Conservation (phyloP, 2,329 filamentous ascomycete species). For the Volutella citrinella region DNA sequence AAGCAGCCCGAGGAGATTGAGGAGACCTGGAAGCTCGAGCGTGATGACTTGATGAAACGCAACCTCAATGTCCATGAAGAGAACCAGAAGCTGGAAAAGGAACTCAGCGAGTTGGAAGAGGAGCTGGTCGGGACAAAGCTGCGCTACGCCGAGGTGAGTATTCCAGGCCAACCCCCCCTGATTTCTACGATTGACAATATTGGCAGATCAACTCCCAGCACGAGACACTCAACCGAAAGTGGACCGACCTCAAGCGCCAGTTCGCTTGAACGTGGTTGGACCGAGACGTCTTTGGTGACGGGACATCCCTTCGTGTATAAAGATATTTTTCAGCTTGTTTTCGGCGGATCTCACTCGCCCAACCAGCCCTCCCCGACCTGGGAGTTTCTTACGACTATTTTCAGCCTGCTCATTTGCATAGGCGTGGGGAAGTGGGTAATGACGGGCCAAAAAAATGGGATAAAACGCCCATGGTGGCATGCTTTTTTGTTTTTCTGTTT, state of each 20-base stretch:
- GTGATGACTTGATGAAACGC: conserved; percentile 86
- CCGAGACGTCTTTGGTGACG: conserved; percentile 4
- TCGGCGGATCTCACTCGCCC: too few species aligned
- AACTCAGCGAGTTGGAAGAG: conserved; percentile 88
- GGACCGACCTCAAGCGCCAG: conserved; percentile 67
- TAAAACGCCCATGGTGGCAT: conserved; percentile 14
- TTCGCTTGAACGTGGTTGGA: conserved; percentile 38
- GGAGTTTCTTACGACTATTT: too few species aligned
- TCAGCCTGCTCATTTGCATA: conserved; percentile 7
- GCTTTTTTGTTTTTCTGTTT: too few species aligned
- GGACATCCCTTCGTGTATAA: conserved; percentile 23
- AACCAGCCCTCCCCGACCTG: too few species aligned
- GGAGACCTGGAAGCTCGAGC: conserved; percentile 73
- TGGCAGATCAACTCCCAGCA: conserved; percentile 67
- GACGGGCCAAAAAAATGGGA: conserved; percentile 14
- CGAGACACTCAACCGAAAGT: conserved; percentile 72
- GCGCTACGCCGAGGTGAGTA: conserved; percentile 85
- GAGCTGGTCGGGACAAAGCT: conserved; percentile 92
- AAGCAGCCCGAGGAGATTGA: conserved; percentile 89
- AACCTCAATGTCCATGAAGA: conserved; percentile 94
- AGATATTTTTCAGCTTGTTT: conserved; percentile 11
- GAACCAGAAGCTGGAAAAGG: conserved; percentile 83
- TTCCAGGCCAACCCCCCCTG: background rate
- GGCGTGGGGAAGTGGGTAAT: conserved; percentile 16
- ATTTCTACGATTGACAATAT: conserved; percentile 12